Base-by-base conservation (phyloP, 176 grass and related monocot genomes). In the Musa schizocarpa region DNA sequence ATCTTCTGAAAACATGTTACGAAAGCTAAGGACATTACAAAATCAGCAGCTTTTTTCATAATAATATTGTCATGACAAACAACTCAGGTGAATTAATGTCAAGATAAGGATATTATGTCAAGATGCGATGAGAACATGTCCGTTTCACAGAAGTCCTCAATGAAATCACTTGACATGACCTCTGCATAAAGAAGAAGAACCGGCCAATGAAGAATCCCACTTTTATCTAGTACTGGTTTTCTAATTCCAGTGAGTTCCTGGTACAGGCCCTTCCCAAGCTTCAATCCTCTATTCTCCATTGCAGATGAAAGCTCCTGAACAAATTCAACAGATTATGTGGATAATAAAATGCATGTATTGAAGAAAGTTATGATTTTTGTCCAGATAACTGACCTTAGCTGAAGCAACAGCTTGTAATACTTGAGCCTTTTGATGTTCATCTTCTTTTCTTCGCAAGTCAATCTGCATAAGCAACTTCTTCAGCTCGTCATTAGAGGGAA, bases 111-210 rank as follows among this genome's bases (percentile, higher is more conserved):
- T 98, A 98, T 93, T 72, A 89, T 56, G 65, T 98, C 86, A 61
- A 98, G 86, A 74, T 93, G 90, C 1, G 59, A 74, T 12, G 81
- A 83, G 24, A 98, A 89, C 3, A 69, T 29, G 68, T 98, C 90
- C 1, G 86, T 91, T 82, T 98, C 90, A 0, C 54, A 77, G 78
- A 93, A 91, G 83, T 98, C 95, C 72, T 98, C 88, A 22, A 98
- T 89, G 53, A 98, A 91, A 80, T 98, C 95, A 78, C 95, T 91
- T 1, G 95, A 93, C 90, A 94, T 93, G 79, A 82, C 88, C 82
- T 98, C 90, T 14, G 90, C 84, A 71, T 98, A 93, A 68, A 98
- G 90, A 51, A 94, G 73, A 80, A 94, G 75, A 79, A 98, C 86
- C 2, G 95, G 86, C 90, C 95, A 94, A 76, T 93, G 95, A 72